phyloP scores from a whole-genome alignment of 257 asterid genomes.

The Lavandula angustifolia region DNA sequence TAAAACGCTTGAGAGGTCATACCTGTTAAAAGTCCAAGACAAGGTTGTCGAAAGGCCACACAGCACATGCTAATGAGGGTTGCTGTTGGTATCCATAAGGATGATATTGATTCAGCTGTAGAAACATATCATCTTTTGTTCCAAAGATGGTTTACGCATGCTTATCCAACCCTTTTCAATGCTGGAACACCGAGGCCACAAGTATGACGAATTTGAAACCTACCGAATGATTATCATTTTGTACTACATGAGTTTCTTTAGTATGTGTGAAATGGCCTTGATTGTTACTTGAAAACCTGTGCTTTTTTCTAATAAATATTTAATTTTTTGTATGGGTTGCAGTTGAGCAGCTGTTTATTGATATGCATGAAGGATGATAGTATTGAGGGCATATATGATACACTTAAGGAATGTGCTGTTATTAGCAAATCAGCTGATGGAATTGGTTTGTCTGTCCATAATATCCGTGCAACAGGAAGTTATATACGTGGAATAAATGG shows the following conservation, averaged over 20 bases:
- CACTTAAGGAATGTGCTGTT: slow-evolving; percentile 94
- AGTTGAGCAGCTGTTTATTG: slow-evolving; percentile 97
- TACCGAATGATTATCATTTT: background rate
- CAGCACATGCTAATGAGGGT: slow-evolving; percentile 98
- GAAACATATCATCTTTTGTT: slow-evolving; percentile 88
- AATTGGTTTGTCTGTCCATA: slow-evolving; percentile 86
- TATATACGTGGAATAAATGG: slow-evolving; percentile 98
- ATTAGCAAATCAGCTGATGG: slow-evolving; percentile 99
- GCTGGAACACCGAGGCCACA: slow-evolving; percentile 99
- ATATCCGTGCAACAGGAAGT: slow-evolving; percentile 96
- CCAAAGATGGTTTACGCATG: slow-evolving; percentile 96
- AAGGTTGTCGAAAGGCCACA: slow-evolving; percentile 97
- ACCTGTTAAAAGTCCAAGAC: slow-evolving; percentile 76
- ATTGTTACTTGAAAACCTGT: slow-evolving; percentile 4
- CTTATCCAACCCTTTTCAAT: slow-evolving; percentile 93
- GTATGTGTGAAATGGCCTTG: background rate
- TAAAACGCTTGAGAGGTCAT: slow-evolving; percentile 91
- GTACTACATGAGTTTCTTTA: background rate
- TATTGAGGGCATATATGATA: slow-evolving; percentile 93
- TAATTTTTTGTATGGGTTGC: slow-evolving; percentile 12
- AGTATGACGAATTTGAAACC: slow-evolving; percentile 39
- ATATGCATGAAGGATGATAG: slow-evolving; percentile 98
- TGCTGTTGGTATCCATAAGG: slow-evolving; percentile 90
- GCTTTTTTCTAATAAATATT: background rate
- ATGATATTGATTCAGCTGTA: slow-evolving; percentile 71